Evolutionary conservation across 768 basidiomycete genomes (phyloP).

Genomic region (Mycena sanguinolenta): DNA sequence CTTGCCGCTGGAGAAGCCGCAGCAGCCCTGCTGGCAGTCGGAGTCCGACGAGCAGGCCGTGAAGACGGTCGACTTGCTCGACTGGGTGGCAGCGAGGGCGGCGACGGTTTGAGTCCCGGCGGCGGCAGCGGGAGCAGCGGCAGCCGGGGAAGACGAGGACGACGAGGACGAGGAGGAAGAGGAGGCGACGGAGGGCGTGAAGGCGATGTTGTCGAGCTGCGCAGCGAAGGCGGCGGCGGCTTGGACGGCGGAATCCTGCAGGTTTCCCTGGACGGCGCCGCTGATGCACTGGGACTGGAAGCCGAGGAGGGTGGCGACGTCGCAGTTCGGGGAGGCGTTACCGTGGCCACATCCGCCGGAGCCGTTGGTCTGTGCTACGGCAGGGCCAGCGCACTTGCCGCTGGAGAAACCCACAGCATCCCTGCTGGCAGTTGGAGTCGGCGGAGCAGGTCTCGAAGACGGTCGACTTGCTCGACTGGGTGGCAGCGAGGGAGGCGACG

Average conservation of each 20-base stretch:
- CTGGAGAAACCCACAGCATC: constrained; percentile 41
- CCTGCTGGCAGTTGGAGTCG: constrained; percentile 20
- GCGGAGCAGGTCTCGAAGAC: too few species aligned
- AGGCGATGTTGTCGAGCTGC: constrained; percentile 23
- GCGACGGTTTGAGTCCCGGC: background rate
- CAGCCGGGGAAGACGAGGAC: constrained; percentile 17
- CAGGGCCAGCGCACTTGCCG: constrained; percentile 43
- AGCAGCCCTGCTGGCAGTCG: constrained; percentile 20
- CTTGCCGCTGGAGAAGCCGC: constrained; percentile 40
- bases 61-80: constrained; percentile 33
- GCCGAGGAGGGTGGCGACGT: constrained; percentile 34
- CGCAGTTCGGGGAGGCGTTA: constrained; percentile 38
- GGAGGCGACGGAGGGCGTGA: background rate
- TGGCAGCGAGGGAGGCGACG: too few species aligned
- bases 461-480: too few species aligned
- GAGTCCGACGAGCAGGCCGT: constrained; percentile 36
- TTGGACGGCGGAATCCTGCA: background rate
- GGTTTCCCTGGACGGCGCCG: background rate
- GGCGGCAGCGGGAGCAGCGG: constrained; percentile 22
- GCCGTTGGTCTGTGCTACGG: constrained; percentile 41
- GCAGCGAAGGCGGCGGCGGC: constrained; percentile 15
- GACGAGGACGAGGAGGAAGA: constrained; percentile 5
- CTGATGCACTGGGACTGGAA: constrained; percentile 9
- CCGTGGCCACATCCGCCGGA: constrained; percentile 41
- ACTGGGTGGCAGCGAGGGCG: constrained; percentile 7